phyloP scores from a whole-genome alignment of 139 green algal species.

The Volvox africanus region DNA sequence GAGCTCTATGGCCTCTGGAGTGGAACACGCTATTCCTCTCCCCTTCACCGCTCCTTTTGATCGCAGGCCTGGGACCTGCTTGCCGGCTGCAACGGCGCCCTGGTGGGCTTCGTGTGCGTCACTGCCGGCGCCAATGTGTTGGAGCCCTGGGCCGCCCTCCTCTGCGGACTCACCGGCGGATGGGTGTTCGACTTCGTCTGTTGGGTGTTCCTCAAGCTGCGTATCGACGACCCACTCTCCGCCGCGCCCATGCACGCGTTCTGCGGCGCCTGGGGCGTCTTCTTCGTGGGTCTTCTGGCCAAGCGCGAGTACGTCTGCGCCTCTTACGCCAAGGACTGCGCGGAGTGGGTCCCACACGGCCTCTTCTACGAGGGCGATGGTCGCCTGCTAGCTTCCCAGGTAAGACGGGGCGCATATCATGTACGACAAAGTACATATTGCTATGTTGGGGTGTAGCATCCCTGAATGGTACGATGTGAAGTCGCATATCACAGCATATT shows the following conservation, averaged over 20 bases:
- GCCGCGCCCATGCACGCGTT: slow-evolving; percentile 86
- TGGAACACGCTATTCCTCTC: background rate
- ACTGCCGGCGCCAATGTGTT: slow-evolving; percentile 74
- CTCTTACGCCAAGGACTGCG: slow-evolving; percentile 56
- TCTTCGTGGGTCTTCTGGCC: slow-evolving; percentile 74
- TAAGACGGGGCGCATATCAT: background rate
- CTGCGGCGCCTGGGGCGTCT: slow-evolving; percentile 71
- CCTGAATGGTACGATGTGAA: too few species aligned
- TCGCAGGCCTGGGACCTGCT: slow-evolving; percentile 81
- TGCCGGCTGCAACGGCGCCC: slow-evolving; percentile 74
- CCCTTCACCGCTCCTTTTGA: background rate
- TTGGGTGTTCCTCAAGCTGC: slow-evolving; percentile 56
- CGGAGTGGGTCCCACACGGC: slow-evolving; percentile 56
- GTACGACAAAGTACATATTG: too few species aligned
- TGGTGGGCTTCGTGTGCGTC: slow-evolving; percentile 84
- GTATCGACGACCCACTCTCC: slow-evolving; percentile 80
- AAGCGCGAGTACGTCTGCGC: slow-evolving; percentile 69
- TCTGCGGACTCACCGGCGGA: slow-evolving; percentile 78
- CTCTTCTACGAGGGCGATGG: slow-evolving; percentile 73
- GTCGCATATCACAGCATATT: too few species aligned
- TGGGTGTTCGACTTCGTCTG: slow-evolving; percentile 52
- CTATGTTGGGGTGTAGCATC: too few species aligned
- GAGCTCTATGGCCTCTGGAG: too few species aligned
- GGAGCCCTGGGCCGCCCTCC: slow-evolving; percentile 87
- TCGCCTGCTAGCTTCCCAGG: slow-evolving; percentile 68